Evolutionary conservation across 768 basidiomycete genomes (phyloP).

Genomic region (Termitomyces eurrhizus): DNA sequence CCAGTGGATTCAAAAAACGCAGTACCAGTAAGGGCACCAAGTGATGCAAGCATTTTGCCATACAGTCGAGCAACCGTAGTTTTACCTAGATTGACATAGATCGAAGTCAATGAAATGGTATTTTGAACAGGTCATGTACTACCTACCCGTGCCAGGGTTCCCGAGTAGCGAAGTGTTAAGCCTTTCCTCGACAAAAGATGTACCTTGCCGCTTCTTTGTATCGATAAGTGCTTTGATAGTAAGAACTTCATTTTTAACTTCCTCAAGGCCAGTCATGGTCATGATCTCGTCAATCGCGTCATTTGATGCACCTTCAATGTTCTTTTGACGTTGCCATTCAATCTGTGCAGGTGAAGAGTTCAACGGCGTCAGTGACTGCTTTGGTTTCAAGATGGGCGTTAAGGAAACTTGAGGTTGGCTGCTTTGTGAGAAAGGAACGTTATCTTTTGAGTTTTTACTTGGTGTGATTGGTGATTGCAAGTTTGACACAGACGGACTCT

Average conservation of each 20-base stretch:
- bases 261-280: slow-evolving; percentile 1
- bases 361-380: background rate
- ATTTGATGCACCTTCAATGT: slow-evolving; percentile 1
- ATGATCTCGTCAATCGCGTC: background rate
- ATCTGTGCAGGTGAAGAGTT: background rate
- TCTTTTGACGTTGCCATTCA: slow-evolving; percentile 2
- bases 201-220: slow-evolving; percentile 1
- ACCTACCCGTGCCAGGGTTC: background rate
- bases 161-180: background rate
- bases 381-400: background rate
- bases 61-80: slow-evolving; percentile 26
- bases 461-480: background rate
- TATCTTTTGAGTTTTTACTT: background rate
- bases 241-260: background rate
- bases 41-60: slow-evolving; percentile 55
- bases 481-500: background rate
- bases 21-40: slow-evolving; percentile 14
- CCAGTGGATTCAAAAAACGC: background rate
- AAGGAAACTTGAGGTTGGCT: background rate
- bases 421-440: background rate
- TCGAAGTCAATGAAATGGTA: background rate
- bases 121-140: background rate
- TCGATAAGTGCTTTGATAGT: background rate
- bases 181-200: background rate
- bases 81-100: background rate